Percentiles rank a stretch among this genome's conserved stretches.
These are phyloP conservation scores for Penicillium capsulatum DNA, from an alignment of 2,329 filamentous ascomycete genomes.

Conservation along the genomic window DNA sequence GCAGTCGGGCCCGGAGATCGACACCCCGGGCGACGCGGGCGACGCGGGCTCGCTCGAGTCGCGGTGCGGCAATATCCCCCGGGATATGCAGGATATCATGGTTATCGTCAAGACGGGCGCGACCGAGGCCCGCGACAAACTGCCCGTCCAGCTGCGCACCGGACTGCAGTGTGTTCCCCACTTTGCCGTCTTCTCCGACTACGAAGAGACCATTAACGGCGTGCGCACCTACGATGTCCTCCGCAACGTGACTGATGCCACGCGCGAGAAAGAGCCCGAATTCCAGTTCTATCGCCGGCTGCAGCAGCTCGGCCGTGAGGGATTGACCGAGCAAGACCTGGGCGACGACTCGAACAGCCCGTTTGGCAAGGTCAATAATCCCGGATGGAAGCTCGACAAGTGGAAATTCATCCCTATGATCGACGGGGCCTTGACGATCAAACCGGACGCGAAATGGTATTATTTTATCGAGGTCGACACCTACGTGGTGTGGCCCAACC, in stretches of 20 bases:
- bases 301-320: slow-evolving; percentile 39
- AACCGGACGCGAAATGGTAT: slow-evolving; percentile 52
- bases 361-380: slow-evolving; percentile 39
- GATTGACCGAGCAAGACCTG: slow-evolving; percentile 30
- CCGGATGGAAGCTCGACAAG: slow-evolving; percentile 52
- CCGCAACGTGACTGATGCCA: slow-evolving; percentile 21
- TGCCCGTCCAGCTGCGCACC: slow-evolving; percentile 28
- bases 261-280: slow-evolving; percentile 33
- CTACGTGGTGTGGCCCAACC: slow-evolving; percentile 51
- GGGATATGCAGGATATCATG: slow-evolving; percentile 24
- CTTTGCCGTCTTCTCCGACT: slow-evolving; percentile 29
- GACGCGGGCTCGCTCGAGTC: slow-evolving; percentile 4
- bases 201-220: slow-evolving; percentile 26
- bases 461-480: slow-evolving; percentile 57
- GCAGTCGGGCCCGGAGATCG: slow-evolving; percentile 1
- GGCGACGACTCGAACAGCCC: slow-evolving; percentile 31
- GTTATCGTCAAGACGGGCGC: slow-evolving; percentile 29
- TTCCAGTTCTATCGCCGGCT: slow-evolving; percentile 50
- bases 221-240: slow-evolving; percentile 25
- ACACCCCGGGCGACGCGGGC: background rate
- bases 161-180: slow-evolving; percentile 27
- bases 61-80: slow-evolving; percentile 15
- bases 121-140: slow-evolving; percentile 27
- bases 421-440: slow-evolving; percentile 41
- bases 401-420: slow-evolving; percentile 56